These are phyloP conservation scores for Fomitopsis serialis DNA, from an alignment of 768 basidiomycete genomes.

Conservation along the genomic window DNA sequence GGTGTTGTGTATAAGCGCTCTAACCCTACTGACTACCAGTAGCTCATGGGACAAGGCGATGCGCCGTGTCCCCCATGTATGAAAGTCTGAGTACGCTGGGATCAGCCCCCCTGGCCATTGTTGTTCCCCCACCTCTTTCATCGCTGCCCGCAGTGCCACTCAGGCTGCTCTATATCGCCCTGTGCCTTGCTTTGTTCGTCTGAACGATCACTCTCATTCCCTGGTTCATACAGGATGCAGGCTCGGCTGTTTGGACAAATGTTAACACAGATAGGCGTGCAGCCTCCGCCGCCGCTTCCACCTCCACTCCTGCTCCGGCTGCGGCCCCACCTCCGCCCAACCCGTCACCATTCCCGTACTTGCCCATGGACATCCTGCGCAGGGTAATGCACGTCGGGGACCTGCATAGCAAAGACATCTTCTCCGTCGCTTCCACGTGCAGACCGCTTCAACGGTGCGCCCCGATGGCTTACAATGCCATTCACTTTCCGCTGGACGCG, in stretches of 20 bases:
- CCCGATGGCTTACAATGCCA: background rate
- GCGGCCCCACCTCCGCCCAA: background rate
- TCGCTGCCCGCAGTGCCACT: background rate
- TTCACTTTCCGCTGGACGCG: background rate
- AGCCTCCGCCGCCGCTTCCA: background rate
- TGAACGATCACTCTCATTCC: too few species aligned
- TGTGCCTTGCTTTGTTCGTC: background rate
- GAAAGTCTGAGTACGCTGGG: too few species aligned
- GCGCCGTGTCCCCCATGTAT: too few species aligned
- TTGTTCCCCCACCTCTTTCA: too few species aligned
- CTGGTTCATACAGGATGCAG: too few species aligned
- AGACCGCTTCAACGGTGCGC: background rate
- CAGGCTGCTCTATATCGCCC: background rate
- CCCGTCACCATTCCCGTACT: background rate
- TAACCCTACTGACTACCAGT: too few species aligned
- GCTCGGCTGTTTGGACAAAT: background rate
- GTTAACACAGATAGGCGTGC: background rate
- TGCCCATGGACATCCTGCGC: background rate
- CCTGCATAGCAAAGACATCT: background rate
- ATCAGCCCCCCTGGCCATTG: too few species aligned
- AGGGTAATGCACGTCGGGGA: background rate
- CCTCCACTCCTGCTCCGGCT: background rate
- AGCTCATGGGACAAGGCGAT: too few species aligned
- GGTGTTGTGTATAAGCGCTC: too few species aligned
- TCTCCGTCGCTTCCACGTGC: constrained; percentile 1